Percentiles rank a stretch among this genome's conserved stretches.
Evolutionary conservation across 2,329 filamentous ascomycete genomes (phyloP).

Genomic region (Colletotrichum filicis): DNA sequence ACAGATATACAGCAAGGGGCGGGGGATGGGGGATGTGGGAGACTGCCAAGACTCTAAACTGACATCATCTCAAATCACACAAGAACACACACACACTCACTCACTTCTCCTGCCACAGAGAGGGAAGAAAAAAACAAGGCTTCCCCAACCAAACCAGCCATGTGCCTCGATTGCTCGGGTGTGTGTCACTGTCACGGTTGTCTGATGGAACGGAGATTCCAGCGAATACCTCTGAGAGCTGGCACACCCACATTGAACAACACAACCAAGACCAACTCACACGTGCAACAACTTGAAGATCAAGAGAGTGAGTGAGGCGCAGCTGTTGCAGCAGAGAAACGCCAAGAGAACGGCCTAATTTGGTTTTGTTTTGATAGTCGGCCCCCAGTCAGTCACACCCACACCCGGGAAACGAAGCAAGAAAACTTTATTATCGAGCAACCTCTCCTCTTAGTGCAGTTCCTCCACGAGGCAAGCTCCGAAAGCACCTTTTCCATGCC

Average conservation of each 20-base stretch:
- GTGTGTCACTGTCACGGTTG: too few relatives aligned
- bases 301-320: neutral
- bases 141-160: neutral
- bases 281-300: neutral
- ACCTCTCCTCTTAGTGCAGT: neutral
- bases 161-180: neutral
- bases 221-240: conserved; percentile 10
- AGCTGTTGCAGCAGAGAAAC: neutral
- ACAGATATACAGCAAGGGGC: neutral
- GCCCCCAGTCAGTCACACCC: neutral
- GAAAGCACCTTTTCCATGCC: neutral
- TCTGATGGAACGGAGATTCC: neutral
- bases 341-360: conserved; percentile 8
- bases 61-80: conserved; percentile 32
- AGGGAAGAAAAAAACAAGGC: neutral
- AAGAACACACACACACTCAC: neutral
- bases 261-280: neutral
- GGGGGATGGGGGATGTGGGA: neutral
- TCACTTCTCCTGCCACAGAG: neutral
- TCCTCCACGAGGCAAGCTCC: too few relatives aligned
- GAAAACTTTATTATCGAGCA: neutral
- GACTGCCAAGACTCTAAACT: conserved; percentile 17
- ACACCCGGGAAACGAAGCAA: neutral
- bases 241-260: conserved; percentile 10
- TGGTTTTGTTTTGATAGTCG: conserved; percentile 4